phyloP scores from a whole-genome alignment of 2,329 filamentous ascomycete genomes.

The Penicillium corylophilum region DNA sequence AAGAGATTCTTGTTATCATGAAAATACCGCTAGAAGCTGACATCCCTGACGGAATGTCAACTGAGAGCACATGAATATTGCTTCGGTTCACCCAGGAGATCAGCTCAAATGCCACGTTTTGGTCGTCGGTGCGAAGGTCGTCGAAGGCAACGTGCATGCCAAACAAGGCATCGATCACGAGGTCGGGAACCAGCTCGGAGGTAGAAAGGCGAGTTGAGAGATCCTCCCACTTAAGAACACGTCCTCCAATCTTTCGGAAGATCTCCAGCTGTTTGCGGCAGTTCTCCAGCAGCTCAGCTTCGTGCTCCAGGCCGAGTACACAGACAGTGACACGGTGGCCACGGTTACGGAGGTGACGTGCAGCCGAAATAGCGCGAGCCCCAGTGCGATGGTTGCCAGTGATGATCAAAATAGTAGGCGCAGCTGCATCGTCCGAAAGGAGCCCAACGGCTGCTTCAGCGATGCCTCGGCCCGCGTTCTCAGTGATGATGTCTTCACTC shows the following conservation, averaged over 20 bases:
- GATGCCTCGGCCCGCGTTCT: slow-evolving; percentile 85
- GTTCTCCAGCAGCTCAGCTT: slow-evolving; percentile 75
- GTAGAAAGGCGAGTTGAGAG: slow-evolving; percentile 50
- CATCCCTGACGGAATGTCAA: slow-evolving; percentile 90
- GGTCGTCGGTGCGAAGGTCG: slow-evolving; percentile 77
- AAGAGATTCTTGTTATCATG: slow-evolving; percentile 33
- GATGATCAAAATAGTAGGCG: slow-evolving; percentile 69
- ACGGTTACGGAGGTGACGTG: slow-evolving; percentile 81
- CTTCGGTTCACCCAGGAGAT: slow-evolving; percentile 93
- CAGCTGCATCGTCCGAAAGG: slow-evolving; percentile 57
- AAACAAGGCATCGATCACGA: slow-evolving; percentile 86
- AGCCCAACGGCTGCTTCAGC: slow-evolving; percentile 73
- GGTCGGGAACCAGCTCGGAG: slow-evolving; percentile 66
- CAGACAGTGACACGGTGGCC: slow-evolving; percentile 78
- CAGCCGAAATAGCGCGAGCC: slow-evolving; percentile 78
- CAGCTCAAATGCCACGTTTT: slow-evolving; percentile 80
- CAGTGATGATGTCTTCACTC: slow-evolving; percentile 84
- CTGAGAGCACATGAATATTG: slow-evolving; percentile 75
- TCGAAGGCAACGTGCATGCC: slow-evolving; percentile 87
- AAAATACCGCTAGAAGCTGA: slow-evolving; percentile 73
- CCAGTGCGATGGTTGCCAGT: slow-evolving; percentile 94
- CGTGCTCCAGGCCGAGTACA: slow-evolving; percentile 79
- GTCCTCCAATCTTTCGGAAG: slow-evolving; percentile 79
- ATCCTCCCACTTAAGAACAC: slow-evolving; percentile 63
- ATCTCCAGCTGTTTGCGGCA: slow-evolving; percentile 79